A percentile compares a stretch with the other conserved stretches of the same genome.
phyloP scores from a whole-genome alignment of 2,329 filamentous ascomycete genomes.

The Xylariaceae sp. region DNA sequence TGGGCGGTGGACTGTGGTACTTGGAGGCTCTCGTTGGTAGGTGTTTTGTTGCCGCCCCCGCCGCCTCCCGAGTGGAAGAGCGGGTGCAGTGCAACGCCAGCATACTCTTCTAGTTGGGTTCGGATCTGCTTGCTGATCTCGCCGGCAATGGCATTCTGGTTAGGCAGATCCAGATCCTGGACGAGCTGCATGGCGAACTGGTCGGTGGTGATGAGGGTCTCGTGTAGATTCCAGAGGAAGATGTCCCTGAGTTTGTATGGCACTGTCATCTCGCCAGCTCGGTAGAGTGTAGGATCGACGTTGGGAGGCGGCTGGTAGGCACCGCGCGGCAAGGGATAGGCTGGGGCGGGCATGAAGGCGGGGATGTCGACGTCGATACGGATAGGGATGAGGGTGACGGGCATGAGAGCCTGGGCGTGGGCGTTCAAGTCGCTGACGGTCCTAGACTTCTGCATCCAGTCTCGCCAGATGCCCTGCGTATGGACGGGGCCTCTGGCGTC shows the following conservation, averaged over 20 bases:
- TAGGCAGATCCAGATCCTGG: constrained; percentile 87
- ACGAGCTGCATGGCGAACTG: constrained; percentile 90
- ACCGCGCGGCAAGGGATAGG: constrained; percentile 61
- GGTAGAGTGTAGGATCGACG: constrained; percentile 61
- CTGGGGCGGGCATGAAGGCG: constrained; percentile 63
- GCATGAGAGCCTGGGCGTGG: constrained; percentile 67
- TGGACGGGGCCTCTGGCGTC: constrained; percentile 75
- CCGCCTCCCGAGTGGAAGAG: constrained; percentile 73
- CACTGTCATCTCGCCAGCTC: constrained; percentile 71
- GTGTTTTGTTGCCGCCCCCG: constrained; percentile 16
- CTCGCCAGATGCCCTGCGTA: constrained; percentile 85
- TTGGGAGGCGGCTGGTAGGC: constrained; percentile 65
- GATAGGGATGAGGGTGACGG: constrained; percentile 88
- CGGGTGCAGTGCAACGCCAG: constrained; percentile 87
- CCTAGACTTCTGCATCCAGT: constrained; percentile 83
- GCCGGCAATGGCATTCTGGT: constrained; percentile 62
- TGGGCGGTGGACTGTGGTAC: constrained; percentile 22
- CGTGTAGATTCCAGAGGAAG: constrained; percentile 98
- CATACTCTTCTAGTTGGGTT: constrained; percentile 92
- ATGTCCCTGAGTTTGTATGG: constrained; percentile 88
- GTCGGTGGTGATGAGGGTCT: constrained; percentile 89
- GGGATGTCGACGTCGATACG: constrained; percentile 93
- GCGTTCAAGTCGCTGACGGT: constrained; percentile 57
- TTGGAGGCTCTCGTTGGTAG: constrained; percentile 19
- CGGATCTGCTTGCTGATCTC: constrained; percentile 93